Conservation (phyloP, 306 rosid genomes). For the Trichosanthes cucumerina region DNA sequence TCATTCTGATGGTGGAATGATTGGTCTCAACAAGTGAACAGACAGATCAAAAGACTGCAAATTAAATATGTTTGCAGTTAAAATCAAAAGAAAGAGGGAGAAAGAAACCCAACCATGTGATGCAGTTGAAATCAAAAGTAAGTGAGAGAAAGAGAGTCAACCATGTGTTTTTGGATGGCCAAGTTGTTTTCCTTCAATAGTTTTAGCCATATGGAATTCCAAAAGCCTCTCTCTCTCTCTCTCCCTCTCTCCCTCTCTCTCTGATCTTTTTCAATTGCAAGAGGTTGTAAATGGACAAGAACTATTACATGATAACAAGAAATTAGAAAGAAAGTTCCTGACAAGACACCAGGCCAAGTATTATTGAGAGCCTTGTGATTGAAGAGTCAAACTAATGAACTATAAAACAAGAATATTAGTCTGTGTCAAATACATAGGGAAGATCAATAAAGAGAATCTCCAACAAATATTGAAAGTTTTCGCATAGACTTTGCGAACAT, state of each 20-base stretch:
- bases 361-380: neutral
- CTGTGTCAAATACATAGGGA: neutral
- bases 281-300: neutral
- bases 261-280: neutral
- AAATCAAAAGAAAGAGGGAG: neutral
- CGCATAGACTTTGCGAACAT: neutral
- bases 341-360: neutral
- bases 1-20: neutral
- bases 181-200: neutral
- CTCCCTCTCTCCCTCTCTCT: neutral
- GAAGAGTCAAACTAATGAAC: conserved; percentile 6
- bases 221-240: neutral
- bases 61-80: neutral
- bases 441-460: conserved; percentile 5
- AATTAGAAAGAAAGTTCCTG: neutral
- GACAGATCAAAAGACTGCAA: conserved; percentile 3
- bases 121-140: neutral
- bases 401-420: conserved; percentile 2
- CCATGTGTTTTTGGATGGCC: neutral
- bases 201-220: neutral
- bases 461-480: neutral
- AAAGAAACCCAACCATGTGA: neutral
- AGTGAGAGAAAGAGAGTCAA: neutral
- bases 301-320: neutral
- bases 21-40: neutral